Evolutionary conservation across 75 land plant genomes (phyloP).

Genomic region (Picea glauca): DNA sequence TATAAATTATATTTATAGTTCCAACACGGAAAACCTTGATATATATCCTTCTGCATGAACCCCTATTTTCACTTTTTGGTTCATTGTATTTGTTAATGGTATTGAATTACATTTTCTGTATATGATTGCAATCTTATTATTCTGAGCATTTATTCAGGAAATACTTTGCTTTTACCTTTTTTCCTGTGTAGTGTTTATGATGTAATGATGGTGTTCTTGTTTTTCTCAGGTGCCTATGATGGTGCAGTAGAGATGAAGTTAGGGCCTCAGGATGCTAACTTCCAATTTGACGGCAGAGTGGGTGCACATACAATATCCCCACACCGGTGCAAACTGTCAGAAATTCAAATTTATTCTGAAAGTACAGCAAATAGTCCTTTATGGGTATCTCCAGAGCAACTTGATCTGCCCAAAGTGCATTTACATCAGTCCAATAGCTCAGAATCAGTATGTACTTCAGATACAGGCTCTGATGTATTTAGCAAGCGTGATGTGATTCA

Average conservation of each 20-base stretch:
- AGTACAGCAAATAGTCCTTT: slow-evolving; percentile 33
- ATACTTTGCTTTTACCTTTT: no score
- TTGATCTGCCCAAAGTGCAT: slow-evolving; percentile 40
- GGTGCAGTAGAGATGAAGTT: slow-evolving; percentile 26
- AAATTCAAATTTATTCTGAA: neutral
- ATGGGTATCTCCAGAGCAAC: slow-evolving; percentile 55
- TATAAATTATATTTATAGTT: no score
- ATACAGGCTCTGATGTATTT: slow-evolving; percentile 67
- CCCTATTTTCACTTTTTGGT: no score
- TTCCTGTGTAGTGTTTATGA: no score
- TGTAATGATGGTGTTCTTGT: no score
- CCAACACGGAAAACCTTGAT: no score
- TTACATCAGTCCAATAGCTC: slow-evolving; percentile 60
- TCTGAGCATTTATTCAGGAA: no score
- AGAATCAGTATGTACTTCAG: slow-evolving; percentile 66
- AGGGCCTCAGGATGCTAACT: slow-evolving; percentile 14
- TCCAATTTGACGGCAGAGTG: slow-evolving; percentile 7
- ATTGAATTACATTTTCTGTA: no score
- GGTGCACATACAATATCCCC: neutral
- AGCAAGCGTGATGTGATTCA: slow-evolving; percentile 73
- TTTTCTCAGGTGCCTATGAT: slow-evolving; percentile 23
- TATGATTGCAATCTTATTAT: no score
- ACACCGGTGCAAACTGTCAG: neutral
- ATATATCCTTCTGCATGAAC: no score
- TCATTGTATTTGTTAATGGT: no score